phyloP scores from a whole-genome alignment of 1,284 basidiomycete genomes.

The Mycena citricolor region DNA sequence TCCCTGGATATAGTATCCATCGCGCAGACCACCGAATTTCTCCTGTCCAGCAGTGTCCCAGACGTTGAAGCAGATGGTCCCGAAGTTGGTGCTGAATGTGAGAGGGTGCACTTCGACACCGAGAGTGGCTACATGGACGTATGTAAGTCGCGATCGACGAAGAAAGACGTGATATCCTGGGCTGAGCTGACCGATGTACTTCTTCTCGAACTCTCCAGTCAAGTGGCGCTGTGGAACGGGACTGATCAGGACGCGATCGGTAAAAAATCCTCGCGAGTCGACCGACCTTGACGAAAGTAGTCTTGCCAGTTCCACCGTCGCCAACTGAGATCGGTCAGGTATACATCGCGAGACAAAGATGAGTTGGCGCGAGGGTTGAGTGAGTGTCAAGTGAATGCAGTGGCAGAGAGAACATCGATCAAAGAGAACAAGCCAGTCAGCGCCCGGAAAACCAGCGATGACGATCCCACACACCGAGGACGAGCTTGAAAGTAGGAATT shows the following conservation, averaged over 20 bases:
- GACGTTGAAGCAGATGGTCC: conserved; percentile 99
- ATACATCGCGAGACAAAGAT: conserved; percentile 23
- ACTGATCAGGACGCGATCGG: conserved; percentile 61
- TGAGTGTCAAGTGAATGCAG: conserved; percentile 30
- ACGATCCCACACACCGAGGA: conserved; percentile 71
- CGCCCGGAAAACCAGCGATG: conserved; percentile 6
- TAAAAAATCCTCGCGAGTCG: conserved; percentile 22
- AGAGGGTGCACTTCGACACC: conserved; percentile 99
- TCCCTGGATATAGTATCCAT: conserved; percentile 98
- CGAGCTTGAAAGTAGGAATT: conserved; percentile 97
- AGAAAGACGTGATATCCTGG: conserved; percentile 20
- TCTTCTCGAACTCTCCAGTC: conserved; percentile 99
- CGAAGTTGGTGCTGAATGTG: conserved; percentile 96
- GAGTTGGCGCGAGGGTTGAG: conserved; percentile 21
- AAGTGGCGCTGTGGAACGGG: conserved; percentile 78
- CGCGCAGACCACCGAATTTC: conserved; percentile 98
- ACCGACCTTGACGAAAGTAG: conserved; percentile 92
- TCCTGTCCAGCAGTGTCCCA: conserved; percentile 99
- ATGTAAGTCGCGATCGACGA: conserved; percentile 17
- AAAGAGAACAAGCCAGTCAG: conserved; percentile 34
- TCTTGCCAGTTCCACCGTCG: conserved; percentile 98
- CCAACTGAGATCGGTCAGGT: conserved; percentile 63
- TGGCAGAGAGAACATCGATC: conserved; percentile 32
- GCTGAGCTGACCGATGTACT: conserved; percentile 86
- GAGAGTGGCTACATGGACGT: conserved; percentile 76